Conservation (phyloP, 1,139 yeast genomes). For the Debaryomyces singareniensis region DNA sequence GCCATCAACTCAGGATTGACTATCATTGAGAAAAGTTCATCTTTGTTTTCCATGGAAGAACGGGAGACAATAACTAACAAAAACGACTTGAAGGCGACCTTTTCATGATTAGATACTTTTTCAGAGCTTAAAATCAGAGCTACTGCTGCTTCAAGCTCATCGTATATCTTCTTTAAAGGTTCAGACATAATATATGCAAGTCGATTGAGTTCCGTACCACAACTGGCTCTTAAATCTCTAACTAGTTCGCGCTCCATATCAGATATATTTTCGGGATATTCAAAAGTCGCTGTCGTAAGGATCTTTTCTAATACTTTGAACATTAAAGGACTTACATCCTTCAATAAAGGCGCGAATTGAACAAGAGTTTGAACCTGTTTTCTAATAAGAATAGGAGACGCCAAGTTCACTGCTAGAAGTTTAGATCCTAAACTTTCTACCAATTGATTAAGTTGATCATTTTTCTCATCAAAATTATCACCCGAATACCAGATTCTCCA, state of each 20-base stretch:
- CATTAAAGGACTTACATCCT: conserved; percentile 66
- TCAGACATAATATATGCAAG: conserved; percentile 94
- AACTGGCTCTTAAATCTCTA: conserved; percentile 81
- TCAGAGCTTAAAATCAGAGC: conserved; percentile 61
- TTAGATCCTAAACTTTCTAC: conserved; percentile 77
- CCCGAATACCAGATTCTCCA: conserved; percentile 90
- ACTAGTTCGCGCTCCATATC: conserved; percentile 78
- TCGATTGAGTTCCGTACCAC: conserved; percentile 92
- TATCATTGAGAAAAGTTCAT: conserved; percentile 71
- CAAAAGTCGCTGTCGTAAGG: conserved; percentile 80
- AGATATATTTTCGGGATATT: conserved; percentile 58
- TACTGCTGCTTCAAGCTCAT: conserved; percentile 77
- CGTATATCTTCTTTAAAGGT: conserved; percentile 70
- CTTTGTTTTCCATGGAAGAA: conserved; percentile 63
- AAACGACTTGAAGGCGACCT: conserved; percentile 89
- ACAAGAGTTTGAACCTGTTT: conserved; percentile 90
- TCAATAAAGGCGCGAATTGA: conserved; percentile 90
- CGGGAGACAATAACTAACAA: conserved; percentile 86
- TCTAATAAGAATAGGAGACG: conserved; percentile 75
- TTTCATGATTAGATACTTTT: conserved; percentile 83
- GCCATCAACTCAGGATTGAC: conserved; percentile 90
- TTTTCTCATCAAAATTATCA: conserved; percentile 54
- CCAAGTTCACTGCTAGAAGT: conserved; percentile 64
- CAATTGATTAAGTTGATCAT: conserved; percentile 50
- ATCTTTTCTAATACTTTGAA: conserved; percentile 83